A percentile compares a stretch with the other conserved stretches of the same genome.
Conservation (phyloP, 2,329 filamentous ascomycete species). For the Nakataea oryzae region DNA sequence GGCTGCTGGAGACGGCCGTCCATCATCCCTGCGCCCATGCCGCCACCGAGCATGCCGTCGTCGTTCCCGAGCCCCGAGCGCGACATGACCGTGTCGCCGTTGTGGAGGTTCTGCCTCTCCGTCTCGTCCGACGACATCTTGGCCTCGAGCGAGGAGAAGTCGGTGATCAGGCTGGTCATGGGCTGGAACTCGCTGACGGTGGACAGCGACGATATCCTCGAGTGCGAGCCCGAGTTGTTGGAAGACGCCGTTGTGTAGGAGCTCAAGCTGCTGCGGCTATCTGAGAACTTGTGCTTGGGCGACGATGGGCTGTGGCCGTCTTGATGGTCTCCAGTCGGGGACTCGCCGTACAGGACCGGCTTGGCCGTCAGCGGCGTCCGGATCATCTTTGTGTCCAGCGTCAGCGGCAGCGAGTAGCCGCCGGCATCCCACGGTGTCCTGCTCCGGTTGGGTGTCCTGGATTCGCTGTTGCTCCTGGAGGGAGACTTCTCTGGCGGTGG, state of each 20-base stretch:
- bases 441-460: conserved; percentile 18
- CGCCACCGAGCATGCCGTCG: neutral
- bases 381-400: conserved; percentile 24
- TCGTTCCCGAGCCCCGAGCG: neutral
- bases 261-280: conserved; percentile 41
- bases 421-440: conserved; percentile 41
- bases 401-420: conserved; percentile 34
- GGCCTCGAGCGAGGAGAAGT: conserved; percentile 26
- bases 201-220: conserved; percentile 42
- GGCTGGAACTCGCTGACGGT: conserved; percentile 32
- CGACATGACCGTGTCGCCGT: neutral
- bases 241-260: conserved; percentile 34
- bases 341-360: conserved; percentile 14
- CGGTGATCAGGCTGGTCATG: conserved; percentile 19
- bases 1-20: neutral
- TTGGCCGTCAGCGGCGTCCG: conserved; percentile 11
- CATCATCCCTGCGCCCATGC: neutral
- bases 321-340: conserved; percentile 7
- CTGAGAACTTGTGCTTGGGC: conserved; percentile 33
- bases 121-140: conserved; percentile 17
- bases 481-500: conserved; percentile 20
- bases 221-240: conserved; percentile 32
- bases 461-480: conserved; percentile 16
- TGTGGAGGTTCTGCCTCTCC: neutral
- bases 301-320: conserved; percentile 20